Conservation (phyloP, 345 rosid genomes). For the Viola odorata region DNA sequence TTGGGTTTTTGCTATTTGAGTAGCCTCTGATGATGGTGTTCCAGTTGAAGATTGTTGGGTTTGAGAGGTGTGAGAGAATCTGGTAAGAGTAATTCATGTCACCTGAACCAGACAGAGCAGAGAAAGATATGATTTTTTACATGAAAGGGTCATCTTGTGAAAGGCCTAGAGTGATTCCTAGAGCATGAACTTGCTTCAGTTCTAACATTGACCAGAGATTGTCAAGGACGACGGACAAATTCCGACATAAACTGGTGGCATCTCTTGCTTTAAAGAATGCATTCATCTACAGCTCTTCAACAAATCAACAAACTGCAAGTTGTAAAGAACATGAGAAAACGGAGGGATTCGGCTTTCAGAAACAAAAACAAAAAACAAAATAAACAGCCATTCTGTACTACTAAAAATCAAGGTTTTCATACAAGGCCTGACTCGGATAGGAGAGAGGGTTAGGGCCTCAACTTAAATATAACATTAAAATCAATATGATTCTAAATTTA, state of each 20-base stretch:
- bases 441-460: no score
- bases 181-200: constrained; percentile 54
- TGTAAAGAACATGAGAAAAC: no score
- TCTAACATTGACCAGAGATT: constrained; percentile 49
- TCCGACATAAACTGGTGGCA: constrained; percentile 15
- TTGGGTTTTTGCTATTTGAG: constrained; percentile 48
- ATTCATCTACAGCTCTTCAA: no score
- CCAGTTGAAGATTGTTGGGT: constrained; percentile 50
- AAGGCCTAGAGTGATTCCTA: constrained; percentile 44
- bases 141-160: constrained; percentile 38
- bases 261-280: no score
- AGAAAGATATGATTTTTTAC: constrained; percentile 45
- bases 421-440: no score
- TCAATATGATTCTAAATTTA: no score
- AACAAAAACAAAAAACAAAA: no score
- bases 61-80: constrained; percentile 32
- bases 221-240: constrained; percentile 25
- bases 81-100: constrained; percentile 44
- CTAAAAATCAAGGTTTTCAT: no score
- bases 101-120: constrained; percentile 44
- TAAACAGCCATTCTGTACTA: no score
- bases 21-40: constrained; percentile 58
- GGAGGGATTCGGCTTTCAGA: no score
- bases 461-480: no score
- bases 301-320: no score